phyloP scores from a whole-genome alignment of 805 yeast species.

The Starmerella sp. region DNA sequence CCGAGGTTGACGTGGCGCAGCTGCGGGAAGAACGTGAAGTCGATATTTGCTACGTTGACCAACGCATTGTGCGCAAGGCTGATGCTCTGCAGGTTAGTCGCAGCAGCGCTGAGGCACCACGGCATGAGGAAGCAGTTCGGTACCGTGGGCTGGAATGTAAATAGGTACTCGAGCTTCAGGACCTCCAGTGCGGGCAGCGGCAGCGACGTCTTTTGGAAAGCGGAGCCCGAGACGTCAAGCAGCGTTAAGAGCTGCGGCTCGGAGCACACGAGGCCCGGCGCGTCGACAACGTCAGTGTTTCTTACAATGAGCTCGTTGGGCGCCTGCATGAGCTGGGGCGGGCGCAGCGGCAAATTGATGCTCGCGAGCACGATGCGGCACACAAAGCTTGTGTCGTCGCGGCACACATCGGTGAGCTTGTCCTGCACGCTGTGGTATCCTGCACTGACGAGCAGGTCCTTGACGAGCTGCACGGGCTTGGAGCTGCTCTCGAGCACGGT shows the following conservation, averaged over 20 bases:
- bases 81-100: slow-evolving; percentile 47
- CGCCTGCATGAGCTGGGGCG: slow-evolving; percentile 14
- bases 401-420: slow-evolving; percentile 13
- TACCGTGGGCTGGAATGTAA: not conserved
- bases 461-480: slow-evolving; percentile 15
- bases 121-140: not conserved
- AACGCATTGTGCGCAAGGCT: slow-evolving; percentile 72
- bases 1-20: slow-evolving; percentile 59
- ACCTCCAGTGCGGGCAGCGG: slow-evolving; percentile 5
- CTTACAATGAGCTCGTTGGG: slow-evolving; percentile 10
- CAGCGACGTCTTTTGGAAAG: slow-evolving; percentile 9
- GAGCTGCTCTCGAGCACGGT: slow-evolving; percentile 11
- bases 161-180: slow-evolving; percentile 7
- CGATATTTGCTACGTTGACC: slow-evolving; percentile 35
- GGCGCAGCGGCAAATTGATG: slow-evolving; percentile 15
- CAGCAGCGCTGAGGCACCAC: not conserved
- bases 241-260: slow-evolving; percentile 5
- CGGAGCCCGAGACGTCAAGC: slow-evolving; percentile 16
- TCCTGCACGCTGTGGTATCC: slow-evolving; percentile 18
- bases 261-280: slow-evolving; percentile 12
- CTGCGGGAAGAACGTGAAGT: slow-evolving; percentile 39
- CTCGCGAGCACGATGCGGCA: slow-evolving; percentile 20
- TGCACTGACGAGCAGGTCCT: slow-evolving; percentile 9
- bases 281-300: slow-evolving; percentile 16
- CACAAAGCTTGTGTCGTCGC: slow-evolving; percentile 22